Evolutionary conservation across 83 land plant genomes (phyloP).

Genomic region (Thuja plicata): DNA sequence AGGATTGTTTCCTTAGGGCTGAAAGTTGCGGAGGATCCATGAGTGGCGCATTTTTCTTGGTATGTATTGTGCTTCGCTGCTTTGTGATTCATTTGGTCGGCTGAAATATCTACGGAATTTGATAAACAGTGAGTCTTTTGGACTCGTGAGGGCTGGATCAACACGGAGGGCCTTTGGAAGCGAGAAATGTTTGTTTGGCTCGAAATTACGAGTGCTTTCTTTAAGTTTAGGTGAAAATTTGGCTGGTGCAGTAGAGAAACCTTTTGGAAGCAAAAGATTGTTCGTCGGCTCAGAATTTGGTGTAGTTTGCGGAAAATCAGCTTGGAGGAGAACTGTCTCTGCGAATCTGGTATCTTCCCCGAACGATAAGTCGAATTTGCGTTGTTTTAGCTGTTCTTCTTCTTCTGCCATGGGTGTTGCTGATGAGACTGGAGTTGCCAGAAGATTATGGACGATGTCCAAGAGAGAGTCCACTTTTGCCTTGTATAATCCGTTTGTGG

Average conservation of each 20-base stretch:
- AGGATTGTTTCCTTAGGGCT: neutral
- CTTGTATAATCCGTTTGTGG: slow-evolving; percentile 46
- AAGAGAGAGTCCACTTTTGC: slow-evolving; percentile 35
- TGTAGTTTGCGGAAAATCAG: neutral
- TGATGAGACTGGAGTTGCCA: slow-evolving; percentile 23
- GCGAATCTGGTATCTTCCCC: neutral
- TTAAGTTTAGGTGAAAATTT: neutral
- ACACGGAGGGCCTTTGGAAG: neutral
- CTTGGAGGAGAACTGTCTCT: neutral
- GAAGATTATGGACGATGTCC: slow-evolving; percentile 43
- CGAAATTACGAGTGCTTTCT: neutral
- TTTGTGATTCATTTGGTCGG: neutral
- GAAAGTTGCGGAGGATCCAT: neutral
- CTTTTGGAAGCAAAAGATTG: neutral
- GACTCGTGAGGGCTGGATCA: neutral
- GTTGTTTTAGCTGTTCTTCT: neutral
- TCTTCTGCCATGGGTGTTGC: slow-evolving; percentile 20
- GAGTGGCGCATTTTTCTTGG: neutral
- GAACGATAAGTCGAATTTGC: neutral
- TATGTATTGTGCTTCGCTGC: neutral
- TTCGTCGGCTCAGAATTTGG: neutral
- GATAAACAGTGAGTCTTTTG: neutral
- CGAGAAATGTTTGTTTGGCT: neutral
- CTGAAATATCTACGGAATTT: neutral
- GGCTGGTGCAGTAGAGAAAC: neutral